These are phyloP conservation scores for Aspergillus costaricaensis DNA, from an alignment of 2,329 filamentous ascomycete genomes.

Conservation along the genomic window DNA sequence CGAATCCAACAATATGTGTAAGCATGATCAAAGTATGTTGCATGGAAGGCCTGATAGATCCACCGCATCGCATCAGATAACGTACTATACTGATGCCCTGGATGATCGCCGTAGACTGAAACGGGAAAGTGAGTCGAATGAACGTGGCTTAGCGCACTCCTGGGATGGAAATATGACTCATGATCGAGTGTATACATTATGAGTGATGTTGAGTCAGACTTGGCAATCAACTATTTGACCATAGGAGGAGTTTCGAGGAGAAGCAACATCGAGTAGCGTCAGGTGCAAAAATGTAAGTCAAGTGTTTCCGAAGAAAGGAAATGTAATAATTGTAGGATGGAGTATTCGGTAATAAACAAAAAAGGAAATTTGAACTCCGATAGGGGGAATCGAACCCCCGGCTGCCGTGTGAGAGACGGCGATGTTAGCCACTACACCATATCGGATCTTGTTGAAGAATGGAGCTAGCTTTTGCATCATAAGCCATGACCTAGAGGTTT, in stretches of 20 bases:
- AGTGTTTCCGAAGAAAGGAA: not conserved
- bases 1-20: too few species aligned
- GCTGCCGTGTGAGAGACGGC: constrained; percentile 26
- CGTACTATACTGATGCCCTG: too few species aligned
- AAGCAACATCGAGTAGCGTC: not conserved
- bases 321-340: too few species aligned
- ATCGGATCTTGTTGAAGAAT: constrained; percentile 14
- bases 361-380: constrained; percentile 10
- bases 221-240: too few species aligned
- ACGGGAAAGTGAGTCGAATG: not conserved
- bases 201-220: not conserved
- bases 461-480: too few species aligned
- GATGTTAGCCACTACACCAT: constrained; percentile 28
- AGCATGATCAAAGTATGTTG: not conserved
- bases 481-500: too few species aligned
- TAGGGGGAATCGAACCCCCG: constrained; percentile 21
- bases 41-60: not conserved
- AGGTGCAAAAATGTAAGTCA: not conserved
- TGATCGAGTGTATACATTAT: not conserved
- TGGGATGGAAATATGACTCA: not conserved
- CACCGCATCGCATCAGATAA: not conserved
- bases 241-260: too few species aligned
- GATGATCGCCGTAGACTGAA: not conserved
- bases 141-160: not conserved
- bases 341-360: not conserved